These are phyloP conservation scores for Aegilops umbellulata DNA, from an alignment of 176 grass and related monocot species.

Conservation along the genomic window DNA sequence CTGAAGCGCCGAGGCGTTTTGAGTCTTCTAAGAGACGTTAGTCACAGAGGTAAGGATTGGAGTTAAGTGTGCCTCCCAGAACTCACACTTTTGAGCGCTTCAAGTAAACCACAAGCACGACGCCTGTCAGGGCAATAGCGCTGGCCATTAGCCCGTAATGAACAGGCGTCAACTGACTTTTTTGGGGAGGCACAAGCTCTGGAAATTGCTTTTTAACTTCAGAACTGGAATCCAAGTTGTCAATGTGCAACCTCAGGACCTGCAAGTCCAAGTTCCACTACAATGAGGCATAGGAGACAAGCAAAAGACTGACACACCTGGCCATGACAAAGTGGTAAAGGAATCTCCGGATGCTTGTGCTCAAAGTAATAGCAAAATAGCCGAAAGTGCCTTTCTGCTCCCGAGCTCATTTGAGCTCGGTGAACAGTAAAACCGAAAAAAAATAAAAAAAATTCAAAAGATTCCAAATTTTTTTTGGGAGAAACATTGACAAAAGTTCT, in stretches of 20 bases:
- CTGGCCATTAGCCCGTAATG: constrained; percentile 57
- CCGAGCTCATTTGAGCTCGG: no score
- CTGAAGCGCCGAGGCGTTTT: background rate
- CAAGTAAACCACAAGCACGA: constrained; percentile 63
- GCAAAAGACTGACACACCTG: constrained; percentile 15
- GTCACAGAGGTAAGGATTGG: background rate
- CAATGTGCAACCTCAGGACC: constrained; percentile 80
- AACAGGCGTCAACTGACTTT: constrained; percentile 24
- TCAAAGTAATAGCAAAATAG: background rate
- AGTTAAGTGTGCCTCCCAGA: background rate
- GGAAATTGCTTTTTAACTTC: constrained; percentile 27
- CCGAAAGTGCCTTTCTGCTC: no score
- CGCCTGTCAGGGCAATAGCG: constrained; percentile 53
- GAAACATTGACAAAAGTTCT: no score
- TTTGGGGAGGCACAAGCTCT: constrained; percentile 31
- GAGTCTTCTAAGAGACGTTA: constrained; percentile 9
- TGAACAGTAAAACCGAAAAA: no score
- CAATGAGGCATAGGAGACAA: background rate
- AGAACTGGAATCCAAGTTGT: constrained; percentile 37
- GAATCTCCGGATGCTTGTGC: background rate
- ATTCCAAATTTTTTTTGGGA: no score
- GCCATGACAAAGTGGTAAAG: background rate
- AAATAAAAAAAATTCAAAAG: no score
- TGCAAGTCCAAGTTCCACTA: constrained; percentile 41
- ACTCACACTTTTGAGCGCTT: constrained; percentile 67